phyloP scores from a whole-genome alignment of 2,329 filamentous ascomycete species.

The Ophioceras dolichostomum region DNA sequence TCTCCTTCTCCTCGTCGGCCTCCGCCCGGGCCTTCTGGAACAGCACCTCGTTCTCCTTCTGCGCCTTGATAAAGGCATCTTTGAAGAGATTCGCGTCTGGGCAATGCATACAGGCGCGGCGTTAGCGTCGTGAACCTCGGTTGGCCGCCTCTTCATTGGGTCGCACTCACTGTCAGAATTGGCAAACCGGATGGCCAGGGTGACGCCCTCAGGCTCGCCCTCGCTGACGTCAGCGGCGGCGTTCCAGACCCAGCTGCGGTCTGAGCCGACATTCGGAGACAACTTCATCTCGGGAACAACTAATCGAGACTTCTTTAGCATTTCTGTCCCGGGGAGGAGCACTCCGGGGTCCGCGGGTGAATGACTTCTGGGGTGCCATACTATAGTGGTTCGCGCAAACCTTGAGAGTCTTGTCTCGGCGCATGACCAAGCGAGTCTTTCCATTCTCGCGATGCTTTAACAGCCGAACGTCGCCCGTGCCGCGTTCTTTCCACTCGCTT shows the following conservation, averaged over 20 bases:
- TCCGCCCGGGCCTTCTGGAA: constrained; percentile 43
- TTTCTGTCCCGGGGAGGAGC: background rate
- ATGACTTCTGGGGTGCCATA: constrained; percentile 33
- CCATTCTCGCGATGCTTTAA: constrained; percentile 98
- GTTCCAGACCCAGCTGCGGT: constrained; percentile 99
- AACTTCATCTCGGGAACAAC: constrained; percentile 99
- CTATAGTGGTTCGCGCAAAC: constrained; percentile 99
- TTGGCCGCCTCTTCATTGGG: background rate
- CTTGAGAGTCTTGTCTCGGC: constrained; percentile 98
- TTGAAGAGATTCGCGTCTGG: constrained; percentile 94
- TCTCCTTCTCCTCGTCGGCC: constrained; percentile 14
- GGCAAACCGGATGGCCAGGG: constrained; percentile 91
- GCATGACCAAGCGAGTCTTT: constrained; percentile 97
- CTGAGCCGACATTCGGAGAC: constrained; percentile 91
- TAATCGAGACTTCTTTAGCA: constrained; percentile 20
- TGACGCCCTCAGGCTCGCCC: constrained; percentile 92
- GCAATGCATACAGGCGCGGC: background rate
- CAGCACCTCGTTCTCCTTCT: constrained; percentile 86
- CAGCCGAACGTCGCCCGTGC: constrained; percentile 89
- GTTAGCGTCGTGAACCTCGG: background rate
- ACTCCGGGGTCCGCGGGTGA: background rate
- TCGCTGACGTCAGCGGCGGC: constrained; percentile 95
- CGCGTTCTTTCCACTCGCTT: constrained; percentile 98
- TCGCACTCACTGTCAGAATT: constrained; percentile 80
- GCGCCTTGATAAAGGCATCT: constrained; percentile 92